Percentiles rank a stretch among this genome's conserved stretches.
phyloP scores from a whole-genome alignment of 768 basidiomycete genomes.

The Gelatoporia subvermispora region DNA sequence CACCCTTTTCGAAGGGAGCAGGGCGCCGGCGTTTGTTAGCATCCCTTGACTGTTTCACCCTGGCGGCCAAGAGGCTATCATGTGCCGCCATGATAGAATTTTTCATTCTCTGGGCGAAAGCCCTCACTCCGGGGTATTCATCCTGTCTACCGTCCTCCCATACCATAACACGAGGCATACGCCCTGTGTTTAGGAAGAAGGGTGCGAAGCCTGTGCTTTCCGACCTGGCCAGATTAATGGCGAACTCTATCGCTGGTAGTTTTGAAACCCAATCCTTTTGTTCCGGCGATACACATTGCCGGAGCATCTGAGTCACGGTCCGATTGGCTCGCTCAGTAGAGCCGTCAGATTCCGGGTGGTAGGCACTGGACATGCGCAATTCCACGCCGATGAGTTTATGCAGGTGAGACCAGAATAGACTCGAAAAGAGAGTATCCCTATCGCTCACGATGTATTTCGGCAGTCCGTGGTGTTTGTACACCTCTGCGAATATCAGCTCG shows the following conservation, averaged over 20 bases:
- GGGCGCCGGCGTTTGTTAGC: slow-evolving; percentile 23
- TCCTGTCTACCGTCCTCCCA: slow-evolving; percentile 16
- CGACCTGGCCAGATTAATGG: slow-evolving; percentile 29
- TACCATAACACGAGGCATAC: slow-evolving; percentile 20
- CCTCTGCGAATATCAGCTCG: slow-evolving; percentile 27
- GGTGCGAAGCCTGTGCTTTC: slow-evolving; percentile 32
- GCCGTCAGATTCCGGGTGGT: slow-evolving; percentile 30
- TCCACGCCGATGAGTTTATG: slow-evolving; percentile 14
- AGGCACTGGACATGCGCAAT: slow-evolving; percentile 22
- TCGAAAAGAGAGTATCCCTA: slow-evolving; percentile 29
- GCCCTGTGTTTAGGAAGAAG: slow-evolving; percentile 22
- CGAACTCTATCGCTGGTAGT: slow-evolving; percentile 33
- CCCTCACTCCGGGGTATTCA: slow-evolving; percentile 21
- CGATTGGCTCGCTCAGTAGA: slow-evolving; percentile 17
- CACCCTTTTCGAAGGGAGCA: slow-evolving; percentile 17
- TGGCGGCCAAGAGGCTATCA: slow-evolving; percentile 31
- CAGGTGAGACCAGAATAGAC: slow-evolving; percentile 28
- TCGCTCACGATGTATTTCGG: slow-evolving; percentile 23
- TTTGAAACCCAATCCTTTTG: slow-evolving; percentile 26
- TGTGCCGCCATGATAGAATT: slow-evolving; percentile 27
- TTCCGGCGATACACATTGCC: slow-evolving; percentile 2
- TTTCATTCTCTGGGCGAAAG: slow-evolving; percentile 21
- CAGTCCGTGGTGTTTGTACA: slow-evolving; percentile 34
- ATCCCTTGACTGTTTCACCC: slow-evolving; percentile 25
- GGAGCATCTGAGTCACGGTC: slow-evolving; percentile 15